Conservation (phyloP, 139 green algal species). For the Medakamo hakoo region DNA sequence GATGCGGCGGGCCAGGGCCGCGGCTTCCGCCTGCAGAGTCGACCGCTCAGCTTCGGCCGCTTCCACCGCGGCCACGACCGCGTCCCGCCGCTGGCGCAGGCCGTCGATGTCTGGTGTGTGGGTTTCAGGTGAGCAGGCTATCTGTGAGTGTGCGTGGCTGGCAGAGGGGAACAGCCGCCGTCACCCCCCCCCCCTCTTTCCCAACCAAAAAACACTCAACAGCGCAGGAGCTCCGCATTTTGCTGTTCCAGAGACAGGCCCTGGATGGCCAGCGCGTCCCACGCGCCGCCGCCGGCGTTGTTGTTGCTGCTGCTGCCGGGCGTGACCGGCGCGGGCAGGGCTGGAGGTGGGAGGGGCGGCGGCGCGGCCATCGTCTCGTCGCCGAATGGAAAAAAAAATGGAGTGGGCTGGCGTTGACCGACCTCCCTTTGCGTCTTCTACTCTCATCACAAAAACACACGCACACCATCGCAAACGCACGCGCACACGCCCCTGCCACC, state of each 20-base stretch:
- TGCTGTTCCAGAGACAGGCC: neutral
- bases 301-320: too few relatives aligned
- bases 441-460: too few relatives aligned
- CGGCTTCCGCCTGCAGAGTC: neutral
- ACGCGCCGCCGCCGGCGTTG: too few relatives aligned
- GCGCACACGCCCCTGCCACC: too few relatives aligned
- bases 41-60: neutral
- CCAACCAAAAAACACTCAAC: neutral
- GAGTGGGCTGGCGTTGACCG: neutral
- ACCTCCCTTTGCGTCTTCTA: too few relatives aligned
- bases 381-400: neutral
- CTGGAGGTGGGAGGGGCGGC: too few relatives aligned
- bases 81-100: neutral
- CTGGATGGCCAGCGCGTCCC: neutral
- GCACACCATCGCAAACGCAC: too few relatives aligned
- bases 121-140: neutral
- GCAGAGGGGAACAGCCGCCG: neutral
- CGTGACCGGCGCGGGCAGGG: neutral
- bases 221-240: neutral
- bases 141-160: neutral
- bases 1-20: too few relatives aligned
- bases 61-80: neutral
- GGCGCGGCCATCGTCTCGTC: too few relatives aligned
- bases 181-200: neutral
- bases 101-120: neutral